Percentiles rank a stretch among this genome's conserved stretches.
Evolutionary conservation across 345 rosid species (phyloP).

Genomic region (Hibiscus trionum): DNA sequence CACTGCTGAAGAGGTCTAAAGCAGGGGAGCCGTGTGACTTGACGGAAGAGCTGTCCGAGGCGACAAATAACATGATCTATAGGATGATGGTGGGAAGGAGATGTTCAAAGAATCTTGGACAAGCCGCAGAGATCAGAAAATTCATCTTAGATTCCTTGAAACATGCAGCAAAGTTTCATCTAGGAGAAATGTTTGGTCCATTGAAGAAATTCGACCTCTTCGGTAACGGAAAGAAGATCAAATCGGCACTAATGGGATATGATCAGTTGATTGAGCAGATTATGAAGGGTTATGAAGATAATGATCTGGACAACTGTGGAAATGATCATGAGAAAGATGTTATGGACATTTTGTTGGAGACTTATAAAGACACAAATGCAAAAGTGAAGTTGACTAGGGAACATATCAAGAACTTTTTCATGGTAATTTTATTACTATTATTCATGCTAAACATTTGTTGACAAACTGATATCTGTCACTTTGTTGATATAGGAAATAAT

Average conservation of each 20-base stretch:
- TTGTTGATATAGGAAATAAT: constrained; percentile 25
- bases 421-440: constrained; percentile 20
- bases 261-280: constrained; percentile 32
- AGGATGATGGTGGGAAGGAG: constrained; percentile 39
- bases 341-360: constrained; percentile 54
- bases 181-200: constrained; percentile 33
- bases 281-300: constrained; percentile 30
- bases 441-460: neutral
- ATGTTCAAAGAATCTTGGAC: constrained; percentile 18
- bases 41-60: constrained; percentile 19
- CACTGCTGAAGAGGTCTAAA: constrained; percentile 11
- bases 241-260: constrained; percentile 18
- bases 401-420: constrained; percentile 57
- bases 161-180: constrained; percentile 26
- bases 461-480: neutral
- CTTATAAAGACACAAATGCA: constrained; percentile 35
- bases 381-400: constrained; percentile 48
- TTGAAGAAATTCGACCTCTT: constrained; percentile 30
- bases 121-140: constrained; percentile 25
- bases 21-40: constrained; percentile 29
- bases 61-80: constrained; percentile 34
- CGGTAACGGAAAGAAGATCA: constrained; percentile 35
- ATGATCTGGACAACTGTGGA: neutral
- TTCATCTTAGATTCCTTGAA: constrained; percentile 21
- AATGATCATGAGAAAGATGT: constrained; percentile 38